These are phyloP conservation scores for Hibiscus tridactylites DNA, from an alignment of 345 rosid species.

Conservation along the genomic window DNA sequence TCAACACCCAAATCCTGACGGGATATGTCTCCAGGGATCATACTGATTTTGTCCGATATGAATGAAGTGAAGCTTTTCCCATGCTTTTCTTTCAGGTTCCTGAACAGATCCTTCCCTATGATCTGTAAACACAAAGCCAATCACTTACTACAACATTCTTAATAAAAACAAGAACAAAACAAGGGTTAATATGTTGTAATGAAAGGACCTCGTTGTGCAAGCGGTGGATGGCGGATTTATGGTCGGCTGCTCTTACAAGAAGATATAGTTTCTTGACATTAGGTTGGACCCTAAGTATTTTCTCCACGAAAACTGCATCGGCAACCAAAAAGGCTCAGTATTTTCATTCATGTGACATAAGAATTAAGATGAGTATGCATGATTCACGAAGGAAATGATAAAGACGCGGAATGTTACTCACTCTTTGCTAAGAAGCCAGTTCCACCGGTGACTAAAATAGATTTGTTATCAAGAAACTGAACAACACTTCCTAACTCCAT, in stretches of 20 bases:
- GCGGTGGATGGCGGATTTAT: conserved; percentile 55
- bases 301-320: conserved; percentile 69
- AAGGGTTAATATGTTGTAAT: no score
- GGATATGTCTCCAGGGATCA: conserved; percentile 49
- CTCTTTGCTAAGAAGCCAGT: conserved; percentile 64
- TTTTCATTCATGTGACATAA: neutral
- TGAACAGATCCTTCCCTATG: conserved; percentile 47
- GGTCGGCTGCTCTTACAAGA: conserved; percentile 65
- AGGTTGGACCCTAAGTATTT: conserved; percentile 70
- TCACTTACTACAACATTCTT: no score
- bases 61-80: conserved; percentile 29
- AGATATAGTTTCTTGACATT: conserved; percentile 71
- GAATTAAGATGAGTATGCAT: no score
- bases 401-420: conserved; percentile 23
- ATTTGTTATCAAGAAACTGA: conserved; percentile 47
- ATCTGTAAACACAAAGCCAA: conserved; percentile 22
- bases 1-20: conserved; percentile 37
- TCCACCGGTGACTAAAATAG: conserved; percentile 51
- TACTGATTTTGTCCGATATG: conserved; percentile 39
- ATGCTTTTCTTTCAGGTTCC: conserved; percentile 31
- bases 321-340: neutral
- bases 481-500: conserved; percentile 50
- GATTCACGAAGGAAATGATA: neutral
- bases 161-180: neutral
- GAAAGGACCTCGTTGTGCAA: conserved; percentile 48